phyloP scores from a whole-genome alignment of 768 basidiomycete species.

The Albatrellus ellisii region DNA sequence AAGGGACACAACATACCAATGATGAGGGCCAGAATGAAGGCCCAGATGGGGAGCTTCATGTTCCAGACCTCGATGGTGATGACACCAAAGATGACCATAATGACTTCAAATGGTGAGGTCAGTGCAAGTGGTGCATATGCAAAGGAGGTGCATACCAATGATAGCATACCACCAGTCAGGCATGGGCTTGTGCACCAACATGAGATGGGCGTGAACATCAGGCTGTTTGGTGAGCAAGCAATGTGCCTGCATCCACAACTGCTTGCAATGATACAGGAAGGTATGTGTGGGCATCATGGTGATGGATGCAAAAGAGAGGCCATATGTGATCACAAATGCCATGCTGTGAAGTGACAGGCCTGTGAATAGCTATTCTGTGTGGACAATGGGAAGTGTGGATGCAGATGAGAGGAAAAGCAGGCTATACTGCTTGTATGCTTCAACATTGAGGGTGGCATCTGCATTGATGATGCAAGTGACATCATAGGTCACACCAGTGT shows the following conservation, averaged over 20 bases:
- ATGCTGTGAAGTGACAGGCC: conserved; percentile 19
- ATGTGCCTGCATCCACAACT: conserved; percentile 26
- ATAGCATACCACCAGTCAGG: conserved; percentile 39
- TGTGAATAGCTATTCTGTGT: background rate
- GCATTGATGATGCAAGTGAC: conserved; percentile 25
- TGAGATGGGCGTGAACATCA: conserved; percentile 34
- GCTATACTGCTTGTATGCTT: conserved; percentile 26
- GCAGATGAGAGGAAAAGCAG: conserved; percentile 26
- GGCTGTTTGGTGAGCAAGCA: conserved; percentile 29
- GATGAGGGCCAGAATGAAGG: conserved; percentile 55
- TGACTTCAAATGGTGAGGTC: conserved; percentile 19
- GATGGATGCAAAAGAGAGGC: conserved; percentile 27
- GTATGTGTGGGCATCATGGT: conserved; percentile 32
- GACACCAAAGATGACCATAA: conserved; percentile 56
- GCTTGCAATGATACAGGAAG: conserved; percentile 28
- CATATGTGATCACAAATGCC: conserved; percentile 49
- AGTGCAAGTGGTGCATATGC: conserved; percentile 16
- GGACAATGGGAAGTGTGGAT: background rate
- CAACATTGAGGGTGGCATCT: conserved; percentile 21
- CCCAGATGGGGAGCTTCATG: conserved; percentile 58
- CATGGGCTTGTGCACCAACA: conserved; percentile 22
- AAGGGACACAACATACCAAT: conserved; percentile 31
- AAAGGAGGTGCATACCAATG: conserved; percentile 19
- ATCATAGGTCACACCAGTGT: conserved; percentile 27
- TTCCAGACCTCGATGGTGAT: conserved; percentile 60